phyloP scores from a whole-genome alignment of 2,329 filamentous ascomycete species.

The Dendrostoma leiphaemia region DNA sequence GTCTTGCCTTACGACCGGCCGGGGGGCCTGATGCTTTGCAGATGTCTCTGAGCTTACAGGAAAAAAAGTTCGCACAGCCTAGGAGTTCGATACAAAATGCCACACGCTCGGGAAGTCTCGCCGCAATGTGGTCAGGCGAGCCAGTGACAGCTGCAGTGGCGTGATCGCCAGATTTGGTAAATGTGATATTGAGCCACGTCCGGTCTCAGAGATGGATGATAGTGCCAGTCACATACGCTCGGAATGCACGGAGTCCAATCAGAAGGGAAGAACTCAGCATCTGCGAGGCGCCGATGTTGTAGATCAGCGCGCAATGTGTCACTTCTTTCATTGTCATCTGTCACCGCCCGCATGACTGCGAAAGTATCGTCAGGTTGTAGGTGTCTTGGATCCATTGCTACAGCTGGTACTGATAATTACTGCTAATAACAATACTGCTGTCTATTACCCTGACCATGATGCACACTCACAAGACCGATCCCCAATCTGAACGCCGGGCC shows the following conservation, averaged over 20 bases:
- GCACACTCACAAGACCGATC: too few species aligned
- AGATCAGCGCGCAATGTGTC: not conserved
- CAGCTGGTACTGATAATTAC: not conserved
- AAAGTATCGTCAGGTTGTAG: not conserved
- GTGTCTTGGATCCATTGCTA: not conserved
- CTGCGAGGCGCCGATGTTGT: not conserved
- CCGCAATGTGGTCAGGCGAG: too few species aligned
- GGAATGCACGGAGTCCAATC: not conserved
- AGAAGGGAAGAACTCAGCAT: not conserved
- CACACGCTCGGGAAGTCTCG: too few species aligned
- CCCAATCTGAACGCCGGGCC: too few species aligned
- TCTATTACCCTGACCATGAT: too few species aligned
- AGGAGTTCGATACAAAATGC: not conserved
- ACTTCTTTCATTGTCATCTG: not conserved
- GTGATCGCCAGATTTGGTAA: too few species aligned
- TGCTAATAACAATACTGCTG: not conserved
- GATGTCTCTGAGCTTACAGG: not conserved
- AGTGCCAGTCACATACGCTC: too few species aligned
- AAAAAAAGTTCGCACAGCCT: not conserved
- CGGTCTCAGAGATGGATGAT: not conserved
- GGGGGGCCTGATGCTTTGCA: not conserved
- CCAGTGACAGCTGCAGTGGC: too few species aligned
- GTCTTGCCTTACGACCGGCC: not conserved
- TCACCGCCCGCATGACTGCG: not conserved
- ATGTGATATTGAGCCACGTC: not conserved